Evolutionary conservation across 768 basidiomycete genomes (phyloP).

Genomic region (Steccherinum ochraceum): DNA sequence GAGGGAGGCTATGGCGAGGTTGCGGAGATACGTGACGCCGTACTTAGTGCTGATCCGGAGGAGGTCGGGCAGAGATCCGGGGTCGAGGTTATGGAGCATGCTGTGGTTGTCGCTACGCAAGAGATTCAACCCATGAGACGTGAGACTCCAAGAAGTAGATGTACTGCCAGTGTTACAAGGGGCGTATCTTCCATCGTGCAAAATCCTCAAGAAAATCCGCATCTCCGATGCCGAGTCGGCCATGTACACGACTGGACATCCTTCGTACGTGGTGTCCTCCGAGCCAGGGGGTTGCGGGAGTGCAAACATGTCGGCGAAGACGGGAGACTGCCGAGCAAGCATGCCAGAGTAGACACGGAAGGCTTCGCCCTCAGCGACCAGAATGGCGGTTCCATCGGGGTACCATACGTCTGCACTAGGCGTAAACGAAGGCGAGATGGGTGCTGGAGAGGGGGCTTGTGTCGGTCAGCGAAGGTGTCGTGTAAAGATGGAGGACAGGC

Average conservation of each 20-base stretch:
- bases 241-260: background rate
- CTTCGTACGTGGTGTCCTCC: background rate
- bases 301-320: background rate
- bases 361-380: background rate
- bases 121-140: background rate
- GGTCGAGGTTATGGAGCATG: background rate
- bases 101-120: background rate
- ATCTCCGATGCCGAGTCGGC: background rate
- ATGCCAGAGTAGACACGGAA: conserved; percentile 1
- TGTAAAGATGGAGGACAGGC: too few species aligned
- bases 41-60: background rate
- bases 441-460: too few species aligned
- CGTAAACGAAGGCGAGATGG: too few species aligned
- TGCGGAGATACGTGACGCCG: background rate
- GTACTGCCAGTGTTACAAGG: too few species aligned
- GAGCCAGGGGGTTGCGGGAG: background rate
- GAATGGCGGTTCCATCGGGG: background rate
- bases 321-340: background rate
- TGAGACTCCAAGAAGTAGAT: too few species aligned
- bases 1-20: background rate
- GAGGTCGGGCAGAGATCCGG: background rate
- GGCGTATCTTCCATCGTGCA: background rate
- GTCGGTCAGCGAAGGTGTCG: too few species aligned
- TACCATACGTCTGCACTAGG: background rate
- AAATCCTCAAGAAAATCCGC: background rate